These are phyloP conservation scores for Pleomassaria siparia DNA, from an alignment of 2,329 filamentous ascomycete genomes.

Conservation along the genomic window DNA sequence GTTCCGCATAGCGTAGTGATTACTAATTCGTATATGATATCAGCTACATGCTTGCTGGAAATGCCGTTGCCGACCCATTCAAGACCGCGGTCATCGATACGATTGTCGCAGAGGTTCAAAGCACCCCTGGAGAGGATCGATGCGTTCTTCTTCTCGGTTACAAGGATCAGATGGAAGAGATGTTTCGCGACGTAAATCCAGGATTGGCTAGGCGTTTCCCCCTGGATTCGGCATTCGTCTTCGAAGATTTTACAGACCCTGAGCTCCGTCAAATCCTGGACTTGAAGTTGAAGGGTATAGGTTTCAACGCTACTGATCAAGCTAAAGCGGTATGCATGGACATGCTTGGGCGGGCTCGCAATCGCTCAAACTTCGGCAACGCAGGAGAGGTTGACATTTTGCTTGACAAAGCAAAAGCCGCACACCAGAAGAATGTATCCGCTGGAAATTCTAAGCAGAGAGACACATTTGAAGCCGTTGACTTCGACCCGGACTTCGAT, in stretches of 20 bases:
- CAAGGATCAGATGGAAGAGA: slow-evolving; percentile 66
- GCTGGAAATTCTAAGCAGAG: slow-evolving; percentile 23
- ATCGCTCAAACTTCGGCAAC: slow-evolving; percentile 70
- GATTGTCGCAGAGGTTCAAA: slow-evolving; percentile 73
- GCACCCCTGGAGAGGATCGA: slow-evolving; percentile 67
- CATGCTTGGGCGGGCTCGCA: slow-evolving; percentile 62
- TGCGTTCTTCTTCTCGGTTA: slow-evolving; percentile 74
- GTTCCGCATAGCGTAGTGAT: too few species aligned
- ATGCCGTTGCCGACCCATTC: slow-evolving; percentile 50
- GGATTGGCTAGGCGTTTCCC: slow-evolving; percentile 69
- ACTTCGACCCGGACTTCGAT: slow-evolving; percentile 64
- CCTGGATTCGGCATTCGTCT: slow-evolving; percentile 63
- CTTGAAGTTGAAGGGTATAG: slow-evolving; percentile 62
- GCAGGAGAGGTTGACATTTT: slow-evolving; percentile 74
- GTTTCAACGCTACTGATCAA: slow-evolving; percentile 53
- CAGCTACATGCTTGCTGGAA: slow-evolving; percentile 64
- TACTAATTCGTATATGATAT: too few species aligned
- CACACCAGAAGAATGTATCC: slow-evolving; percentile 50
- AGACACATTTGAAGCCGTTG: slow-evolving; percentile 47
- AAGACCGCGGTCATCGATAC: slow-evolving; percentile 71
- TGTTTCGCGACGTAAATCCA: slow-evolving; percentile 75
- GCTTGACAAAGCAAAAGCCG: slow-evolving; percentile 58
- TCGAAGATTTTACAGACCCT: slow-evolving; percentile 65
- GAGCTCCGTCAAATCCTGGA: slow-evolving; percentile 63
- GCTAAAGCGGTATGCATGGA: slow-evolving; percentile 58